A percentile compares a stretch with the other conserved stretches of the same genome.
These are phyloP conservation scores for Aspergillus mulundensis DNA, from an alignment of 495 filamentous ascomycete genomes.

Conservation along the genomic window DNA sequence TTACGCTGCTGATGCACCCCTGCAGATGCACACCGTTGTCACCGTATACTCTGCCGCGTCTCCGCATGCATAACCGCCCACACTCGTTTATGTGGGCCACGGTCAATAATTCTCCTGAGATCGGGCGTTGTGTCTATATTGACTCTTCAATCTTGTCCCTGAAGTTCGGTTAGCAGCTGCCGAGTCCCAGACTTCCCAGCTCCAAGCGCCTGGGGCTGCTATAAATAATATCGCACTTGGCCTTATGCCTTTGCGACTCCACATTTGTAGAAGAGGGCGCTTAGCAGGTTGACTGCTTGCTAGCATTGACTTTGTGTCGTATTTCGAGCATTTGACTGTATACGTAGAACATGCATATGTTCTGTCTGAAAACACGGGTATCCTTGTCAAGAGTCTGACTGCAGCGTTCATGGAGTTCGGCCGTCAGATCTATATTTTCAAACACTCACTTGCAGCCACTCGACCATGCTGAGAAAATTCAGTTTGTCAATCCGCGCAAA, in stretches of 20 bases:
- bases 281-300: neutral
- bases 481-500: neutral
- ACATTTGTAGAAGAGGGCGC: neutral
- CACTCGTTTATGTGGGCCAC: neutral
- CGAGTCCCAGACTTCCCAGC: neutral
- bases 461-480: too few species aligned
- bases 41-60: conserved; percentile 3
- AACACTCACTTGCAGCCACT: too few species aligned
- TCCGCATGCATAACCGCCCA: conserved; percentile 5
- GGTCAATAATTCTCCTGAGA: neutral
- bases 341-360: too few species aligned
- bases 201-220: neutral
- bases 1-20: neutral
- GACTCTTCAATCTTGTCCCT: neutral
- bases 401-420: neutral
- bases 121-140: neutral
- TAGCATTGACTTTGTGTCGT: neutral
- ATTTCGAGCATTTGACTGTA: too few species aligned
- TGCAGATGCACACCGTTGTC: neutral
- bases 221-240: neutral
- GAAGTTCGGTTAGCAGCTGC: neutral
- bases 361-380: too few species aligned
- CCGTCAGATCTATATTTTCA: neutral
- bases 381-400: too few species aligned
- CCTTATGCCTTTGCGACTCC: neutral